A percentile compares a stretch with the other conserved stretches of the same genome.
Evolutionary conservation across 2,329 filamentous ascomycete genomes (phyloP).

Genomic region (Dothiorella sarmentorum): DNA sequence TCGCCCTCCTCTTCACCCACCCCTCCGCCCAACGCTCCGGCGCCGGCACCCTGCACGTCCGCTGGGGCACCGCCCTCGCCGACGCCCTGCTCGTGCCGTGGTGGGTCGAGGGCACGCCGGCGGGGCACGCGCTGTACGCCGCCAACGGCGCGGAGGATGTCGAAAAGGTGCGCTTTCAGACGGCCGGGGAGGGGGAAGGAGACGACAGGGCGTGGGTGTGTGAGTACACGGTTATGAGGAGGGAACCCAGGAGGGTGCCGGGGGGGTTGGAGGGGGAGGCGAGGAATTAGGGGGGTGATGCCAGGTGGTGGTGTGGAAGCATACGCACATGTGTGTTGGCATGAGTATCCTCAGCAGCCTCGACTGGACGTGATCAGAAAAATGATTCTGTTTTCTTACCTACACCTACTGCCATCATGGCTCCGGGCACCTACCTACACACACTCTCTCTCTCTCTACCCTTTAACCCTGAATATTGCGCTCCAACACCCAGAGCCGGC

Average conservation of each 20-base stretch:
- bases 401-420: too few relatives aligned
- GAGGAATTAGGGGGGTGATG: too few relatives aligned
- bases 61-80: conserved; percentile 21
- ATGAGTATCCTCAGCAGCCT: too few relatives aligned
- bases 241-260: background rate
- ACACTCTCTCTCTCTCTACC: too few relatives aligned
- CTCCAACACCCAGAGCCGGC: too few relatives aligned
- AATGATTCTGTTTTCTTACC: too few relatives aligned
- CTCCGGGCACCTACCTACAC: too few relatives aligned
- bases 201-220: background rate
- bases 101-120: conserved; percentile 9
- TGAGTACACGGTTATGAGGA: conserved; percentile 8
- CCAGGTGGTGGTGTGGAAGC: too few relatives aligned
- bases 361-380: too few relatives aligned
- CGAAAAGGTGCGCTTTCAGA: background rate
- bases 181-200: background rate
- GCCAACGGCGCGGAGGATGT: background rate
- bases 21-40: conserved; percentile 22
- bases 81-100: conserved; percentile 17
- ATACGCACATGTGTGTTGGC: too few relatives aligned
- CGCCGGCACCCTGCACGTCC: conserved; percentile 21
- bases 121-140: background rate
- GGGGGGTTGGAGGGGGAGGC: background rate
- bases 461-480: too few relatives aligned
- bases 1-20: conserved; percentile 23